These are phyloP conservation scores for Fusarium xylarioides DNA, from an alignment of 2,329 filamentous ascomycete genomes.

Conservation along the genomic window DNA sequence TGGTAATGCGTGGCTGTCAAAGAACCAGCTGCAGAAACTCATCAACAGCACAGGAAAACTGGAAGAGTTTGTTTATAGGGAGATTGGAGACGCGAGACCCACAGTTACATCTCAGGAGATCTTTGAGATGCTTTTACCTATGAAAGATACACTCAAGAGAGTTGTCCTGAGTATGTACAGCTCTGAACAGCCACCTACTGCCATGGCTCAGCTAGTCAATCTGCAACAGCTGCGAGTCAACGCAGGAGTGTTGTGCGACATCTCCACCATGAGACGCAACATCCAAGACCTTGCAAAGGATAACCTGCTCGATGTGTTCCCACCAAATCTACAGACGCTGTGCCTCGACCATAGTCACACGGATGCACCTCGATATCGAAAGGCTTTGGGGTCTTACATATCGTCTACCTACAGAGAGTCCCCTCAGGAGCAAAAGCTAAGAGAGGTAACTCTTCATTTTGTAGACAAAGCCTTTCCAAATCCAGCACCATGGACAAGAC, in stretches of 20 bases:
- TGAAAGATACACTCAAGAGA: not conserved
- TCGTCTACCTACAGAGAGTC: not conserved
- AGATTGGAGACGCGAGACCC: not conserved
- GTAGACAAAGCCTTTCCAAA: not conserved
- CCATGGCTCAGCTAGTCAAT: not conserved
- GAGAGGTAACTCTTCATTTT: not conserved
- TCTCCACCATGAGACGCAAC: fast-evolving
- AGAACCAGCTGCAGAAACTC: not conserved
- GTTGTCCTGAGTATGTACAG: not conserved
- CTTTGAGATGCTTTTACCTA: not conserved
- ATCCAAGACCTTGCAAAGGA: not conserved
- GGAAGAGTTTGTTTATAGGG: slow-evolving; percentile 3
- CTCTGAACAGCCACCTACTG: not conserved
- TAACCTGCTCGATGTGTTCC: not conserved
- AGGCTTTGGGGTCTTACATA: not conserved
- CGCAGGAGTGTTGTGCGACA: not conserved
- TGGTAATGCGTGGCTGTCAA: not conserved
- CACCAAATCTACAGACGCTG: not conserved
- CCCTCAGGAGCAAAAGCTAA: not conserved
- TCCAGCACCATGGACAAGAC: not conserved
- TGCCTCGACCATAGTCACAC: not conserved
- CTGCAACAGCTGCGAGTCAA: not conserved
- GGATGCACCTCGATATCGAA: not conserved
- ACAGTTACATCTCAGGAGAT: not conserved
- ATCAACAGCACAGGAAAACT: not conserved